phyloP scores from a whole-genome alignment of 2,329 filamentous ascomycete species.

The Graphilbum fragrans region DNA sequence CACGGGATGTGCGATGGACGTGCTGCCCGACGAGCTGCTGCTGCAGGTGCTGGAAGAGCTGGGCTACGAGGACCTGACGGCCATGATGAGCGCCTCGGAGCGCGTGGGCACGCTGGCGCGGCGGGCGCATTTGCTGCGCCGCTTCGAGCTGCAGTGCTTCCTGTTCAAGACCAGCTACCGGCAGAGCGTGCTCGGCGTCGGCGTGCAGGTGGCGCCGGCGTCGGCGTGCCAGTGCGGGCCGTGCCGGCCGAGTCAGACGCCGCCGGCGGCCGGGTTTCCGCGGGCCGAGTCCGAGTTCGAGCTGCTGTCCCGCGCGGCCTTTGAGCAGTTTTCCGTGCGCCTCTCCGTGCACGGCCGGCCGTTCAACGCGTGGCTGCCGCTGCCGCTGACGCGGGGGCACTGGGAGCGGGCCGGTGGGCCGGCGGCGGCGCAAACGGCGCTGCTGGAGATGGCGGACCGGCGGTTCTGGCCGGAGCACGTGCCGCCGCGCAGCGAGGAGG shows the following conservation, averaged over 20 bases:
- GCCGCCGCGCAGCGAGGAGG: too few relatives aligned
- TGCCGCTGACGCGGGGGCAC: slow-evolving; percentile 32
- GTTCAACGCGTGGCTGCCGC: slow-evolving; percentile 29
- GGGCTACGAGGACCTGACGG: slow-evolving; percentile 22
- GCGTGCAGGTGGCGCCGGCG: slow-evolving; percentile 21
- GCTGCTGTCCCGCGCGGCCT: too few relatives aligned
- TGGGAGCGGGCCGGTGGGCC: slow-evolving; percentile 24
- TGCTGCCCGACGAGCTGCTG: slow-evolving; percentile 28
- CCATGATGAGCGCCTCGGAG: slow-evolving; percentile 23
- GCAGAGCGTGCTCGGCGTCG: slow-evolving; percentile 27
- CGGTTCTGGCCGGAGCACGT: too few relatives aligned
- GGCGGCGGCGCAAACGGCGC: slow-evolving; percentile 10
- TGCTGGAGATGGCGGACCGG: too few relatives aligned
- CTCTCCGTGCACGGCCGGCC: too few relatives aligned
- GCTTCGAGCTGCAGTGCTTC: slow-evolving; percentile 34
- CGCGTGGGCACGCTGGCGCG: slow-evolving; percentile 21
- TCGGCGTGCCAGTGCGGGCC: too few relatives aligned
- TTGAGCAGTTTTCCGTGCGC: too few relatives aligned
- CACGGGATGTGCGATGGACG: slow-evolving; percentile 12
- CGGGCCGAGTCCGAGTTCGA: too few relatives aligned
- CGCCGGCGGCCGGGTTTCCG: too few relatives aligned
- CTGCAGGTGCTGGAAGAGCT: slow-evolving; percentile 20
- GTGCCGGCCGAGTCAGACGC: too few relatives aligned
- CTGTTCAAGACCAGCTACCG: slow-evolving; percentile 27
- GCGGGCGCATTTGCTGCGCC: slow-evolving; percentile 23